Conservation (phyloP, 257 asterid species). For the Nicotiana sylvestris region DNA sequence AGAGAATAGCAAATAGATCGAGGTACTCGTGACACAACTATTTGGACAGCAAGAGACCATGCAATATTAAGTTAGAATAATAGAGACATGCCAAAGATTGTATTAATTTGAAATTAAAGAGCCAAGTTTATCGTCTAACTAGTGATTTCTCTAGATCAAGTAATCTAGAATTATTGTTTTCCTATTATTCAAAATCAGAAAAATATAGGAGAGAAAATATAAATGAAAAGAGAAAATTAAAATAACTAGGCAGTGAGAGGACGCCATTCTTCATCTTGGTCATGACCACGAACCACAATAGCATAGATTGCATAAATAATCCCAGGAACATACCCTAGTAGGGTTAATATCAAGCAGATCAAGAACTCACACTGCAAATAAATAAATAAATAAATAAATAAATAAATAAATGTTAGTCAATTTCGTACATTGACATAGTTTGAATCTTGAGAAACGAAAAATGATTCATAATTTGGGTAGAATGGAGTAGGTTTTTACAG, state of each 20-base stretch:
- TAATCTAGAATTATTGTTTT: background rate
- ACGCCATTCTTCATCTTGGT: conserved; percentile 29
- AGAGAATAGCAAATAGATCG: too few species aligned
- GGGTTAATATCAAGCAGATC: conserved; percentile 32
- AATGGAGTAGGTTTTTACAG: too few species aligned
- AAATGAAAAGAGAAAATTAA: background rate
- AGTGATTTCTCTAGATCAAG: background rate
- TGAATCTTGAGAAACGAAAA: too few species aligned
- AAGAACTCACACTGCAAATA: conserved; percentile 55
- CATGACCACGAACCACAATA: conserved; percentile 39
- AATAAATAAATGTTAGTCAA: background rate
- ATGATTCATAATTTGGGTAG: too few species aligned
- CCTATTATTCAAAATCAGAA: background rate
- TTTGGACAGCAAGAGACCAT: background rate
- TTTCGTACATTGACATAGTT: too few species aligned
- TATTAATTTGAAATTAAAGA: background rate
- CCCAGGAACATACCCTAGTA: conserved; percentile 60
- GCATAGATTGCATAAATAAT: conserved; percentile 55
- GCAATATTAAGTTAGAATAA: background rate
- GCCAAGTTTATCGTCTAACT: background rate
- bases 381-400: background rate
- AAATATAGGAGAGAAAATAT: background rate
- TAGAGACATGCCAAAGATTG: background rate
- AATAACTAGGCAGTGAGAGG: conserved; percentile 30
- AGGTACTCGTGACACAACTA: too few species aligned